Evolutionary conservation across 345 rosid species (phyloP).

Genomic region (Clarkia xantiana): DNA sequence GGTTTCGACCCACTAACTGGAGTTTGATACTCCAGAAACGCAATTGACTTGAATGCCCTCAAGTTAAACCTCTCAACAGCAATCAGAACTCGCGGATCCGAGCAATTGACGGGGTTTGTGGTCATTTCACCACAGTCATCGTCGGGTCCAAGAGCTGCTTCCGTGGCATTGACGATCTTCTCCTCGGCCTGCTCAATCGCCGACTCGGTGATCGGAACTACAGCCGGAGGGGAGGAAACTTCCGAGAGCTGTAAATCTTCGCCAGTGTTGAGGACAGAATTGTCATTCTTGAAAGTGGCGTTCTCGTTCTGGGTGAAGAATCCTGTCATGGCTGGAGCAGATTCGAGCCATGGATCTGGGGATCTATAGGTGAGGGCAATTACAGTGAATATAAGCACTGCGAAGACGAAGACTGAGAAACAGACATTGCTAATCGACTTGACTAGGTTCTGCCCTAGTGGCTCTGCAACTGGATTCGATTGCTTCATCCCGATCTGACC

Average conservation of each 20-base stretch:
- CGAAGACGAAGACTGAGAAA: conserved; percentile 85
- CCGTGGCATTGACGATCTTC: conserved; percentile 16
- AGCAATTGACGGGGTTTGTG: conserved; percentile 44
- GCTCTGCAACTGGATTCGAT: conserved; percentile 46
- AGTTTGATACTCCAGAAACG: conserved; percentile 62
- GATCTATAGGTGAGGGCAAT: conserved; percentile 89
- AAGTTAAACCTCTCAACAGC: conserved; percentile 71
- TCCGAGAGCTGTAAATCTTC: conserved; percentile 40
- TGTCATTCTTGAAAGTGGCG: conserved; percentile 69
- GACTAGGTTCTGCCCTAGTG: conserved; percentile 69
- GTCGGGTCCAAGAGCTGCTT: conserved; percentile 8
- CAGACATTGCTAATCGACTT: conserved; percentile 72
- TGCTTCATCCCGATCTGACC: conserved; percentile 35
- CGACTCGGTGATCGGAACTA: conserved; percentile 26
- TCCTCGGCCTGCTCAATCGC: conserved; percentile 35
- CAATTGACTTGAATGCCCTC: conserved; percentile 52
- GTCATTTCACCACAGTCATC: conserved; percentile 25
- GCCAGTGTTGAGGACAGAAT: conserved; percentile 66
- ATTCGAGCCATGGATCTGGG: conserved; percentile 95
- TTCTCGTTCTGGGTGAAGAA: conserved; percentile 67
- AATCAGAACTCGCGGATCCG: conserved; percentile 58
- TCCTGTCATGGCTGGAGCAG: conserved; percentile 74
- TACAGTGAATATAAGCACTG: conserved; percentile 67
- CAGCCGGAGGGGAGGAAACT: conserved; percentile 14
- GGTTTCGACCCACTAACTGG: conserved; percentile 59